phyloP scores from a whole-genome alignment of 441 rosid species.

The Gossypium gossypioides region DNA sequence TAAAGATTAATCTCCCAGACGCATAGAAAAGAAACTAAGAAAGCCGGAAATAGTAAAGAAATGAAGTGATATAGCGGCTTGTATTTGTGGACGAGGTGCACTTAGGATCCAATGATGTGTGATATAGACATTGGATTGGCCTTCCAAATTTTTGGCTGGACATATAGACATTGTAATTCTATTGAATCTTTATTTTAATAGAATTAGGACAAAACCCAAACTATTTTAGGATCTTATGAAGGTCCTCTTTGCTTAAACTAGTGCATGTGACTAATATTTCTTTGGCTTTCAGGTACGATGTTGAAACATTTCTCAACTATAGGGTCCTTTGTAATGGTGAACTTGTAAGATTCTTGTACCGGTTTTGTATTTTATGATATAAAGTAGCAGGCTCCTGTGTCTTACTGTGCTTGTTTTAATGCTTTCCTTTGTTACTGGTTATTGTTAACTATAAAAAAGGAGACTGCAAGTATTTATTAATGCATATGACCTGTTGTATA shows the following conservation, averaged over 20 bases:
- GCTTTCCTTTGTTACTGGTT: background rate
- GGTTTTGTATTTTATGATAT: background rate
- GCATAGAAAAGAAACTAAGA: background rate
- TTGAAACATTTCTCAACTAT: slow-evolving; percentile 35
- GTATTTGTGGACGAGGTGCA: background rate
- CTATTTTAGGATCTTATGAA: background rate
- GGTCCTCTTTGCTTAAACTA: background rate
- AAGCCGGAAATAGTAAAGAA: background rate
- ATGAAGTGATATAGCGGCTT: background rate
- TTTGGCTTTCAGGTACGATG: slow-evolving; percentile 46
- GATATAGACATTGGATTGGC: background rate
- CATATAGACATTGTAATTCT: background rate
- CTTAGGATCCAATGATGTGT: background rate
- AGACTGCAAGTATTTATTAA: background rate
- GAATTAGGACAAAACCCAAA: background rate
- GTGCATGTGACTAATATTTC: background rate
- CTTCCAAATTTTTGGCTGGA: background rate
- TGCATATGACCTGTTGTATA: slow-evolving; percentile 5
- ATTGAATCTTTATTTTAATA: background rate
- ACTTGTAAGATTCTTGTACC: slow-evolving; percentile 34
- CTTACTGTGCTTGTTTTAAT: background rate
- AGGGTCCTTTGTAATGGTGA: slow-evolving; percentile 41
- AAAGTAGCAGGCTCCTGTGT: background rate
- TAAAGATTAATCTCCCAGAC: background rate
- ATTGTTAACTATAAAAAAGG: background rate